Percentiles rank a stretch among this genome's conserved stretches.
These are phyloP conservation scores for Plasmodium ovale DNA, from an alignment of 169 alveolate species.

Conservation along the genomic window DNA sequence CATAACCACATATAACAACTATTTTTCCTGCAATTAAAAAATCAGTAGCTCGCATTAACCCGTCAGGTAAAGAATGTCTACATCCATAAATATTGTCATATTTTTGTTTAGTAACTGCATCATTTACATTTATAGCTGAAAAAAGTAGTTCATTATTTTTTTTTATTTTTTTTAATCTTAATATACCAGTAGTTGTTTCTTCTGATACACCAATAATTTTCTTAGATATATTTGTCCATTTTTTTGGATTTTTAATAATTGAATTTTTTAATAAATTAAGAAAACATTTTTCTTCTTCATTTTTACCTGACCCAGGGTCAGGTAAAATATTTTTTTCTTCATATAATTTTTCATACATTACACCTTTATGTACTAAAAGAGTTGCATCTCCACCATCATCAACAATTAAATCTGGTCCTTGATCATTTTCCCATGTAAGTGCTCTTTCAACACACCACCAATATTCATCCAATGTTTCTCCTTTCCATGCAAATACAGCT, in stretches of 20 bases:
- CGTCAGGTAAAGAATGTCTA: slow-evolving; percentile 98
- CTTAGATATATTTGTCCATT: slow-evolving; percentile 93
- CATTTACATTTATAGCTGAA: slow-evolving; percentile 97
- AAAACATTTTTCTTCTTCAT: slow-evolving; percentile 83
- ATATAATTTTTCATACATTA: slow-evolving; percentile 86
- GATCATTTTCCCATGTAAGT: slow-evolving; percentile 95
- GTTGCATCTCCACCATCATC: slow-evolving; percentile 99
- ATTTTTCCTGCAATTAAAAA: slow-evolving; percentile 98
- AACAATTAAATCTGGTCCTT: slow-evolving; percentile 96
- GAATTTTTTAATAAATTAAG: slow-evolving; percentile 89
- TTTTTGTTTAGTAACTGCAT: slow-evolving; percentile 97
- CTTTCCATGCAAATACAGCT: slow-evolving; percentile 98
- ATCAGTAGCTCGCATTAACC: slow-evolving; percentile 98
- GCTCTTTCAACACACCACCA: slow-evolving; percentile 97
- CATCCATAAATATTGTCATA: slow-evolving; percentile 99
- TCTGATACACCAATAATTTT: slow-evolving; percentile 96
- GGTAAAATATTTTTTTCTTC: slow-evolving; percentile 77
- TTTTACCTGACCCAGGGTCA: slow-evolving; percentile 80
- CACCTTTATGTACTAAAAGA: slow-evolving; percentile 94
- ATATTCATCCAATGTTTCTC: slow-evolving; percentile 96
- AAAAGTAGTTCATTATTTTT: slow-evolving; percentile 91
- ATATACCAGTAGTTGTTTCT: slow-evolving; percentile 99
- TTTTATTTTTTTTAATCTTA: slow-evolving; percentile 93
- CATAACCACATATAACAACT: slow-evolving; percentile 97
- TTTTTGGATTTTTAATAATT: slow-evolving; percentile 88